Evolutionary conservation across 306 rosid species (phyloP), one percentile per base, ranked within the genome.

Genomic region (Fragaria nilgerrensis): DNA sequence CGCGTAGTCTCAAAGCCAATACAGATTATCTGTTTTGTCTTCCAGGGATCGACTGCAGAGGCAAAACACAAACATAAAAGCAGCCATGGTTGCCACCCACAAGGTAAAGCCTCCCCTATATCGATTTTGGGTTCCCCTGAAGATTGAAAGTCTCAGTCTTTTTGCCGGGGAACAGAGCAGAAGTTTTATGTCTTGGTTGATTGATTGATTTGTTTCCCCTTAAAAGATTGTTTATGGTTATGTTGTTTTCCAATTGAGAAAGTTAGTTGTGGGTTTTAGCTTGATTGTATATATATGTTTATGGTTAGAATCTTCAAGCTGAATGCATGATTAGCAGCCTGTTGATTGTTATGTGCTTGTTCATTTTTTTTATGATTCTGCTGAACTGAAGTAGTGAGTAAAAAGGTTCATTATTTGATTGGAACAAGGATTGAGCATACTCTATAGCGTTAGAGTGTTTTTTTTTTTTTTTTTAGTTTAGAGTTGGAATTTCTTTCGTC

Each of bases 51-150:
- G 71, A 59, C 17, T 3, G 53, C 59, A 37, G 41, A 25, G 65
- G 17, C 67, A 32, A 45, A 32, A 12, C 36, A 29, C 65, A 27
- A 43, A 15, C 43, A 20, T 32, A 7, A 36, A 27, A 43, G 56
- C 13, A 69, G 73, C 80, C 3, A 86, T 86, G 89, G 83, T 22
- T 65, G 69, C 27, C 72, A 25, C 83, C 7, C 77, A 62, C 25
- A 80, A 78, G 87, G 89, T 86, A 16, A 83, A 32, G 16, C 12
- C 37, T 11, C 9, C 8, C 22, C 32, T 0, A 7, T 52, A 2
- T 2, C 73, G 48, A 16, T 61, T 73, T 45, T 77, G 48, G 77
- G 64, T 49, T 75, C 70, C 70, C 49, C 34, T 6, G 76, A 15
- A 69, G 75, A 17, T 69, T 29, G 11, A 8, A 61, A 36, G 2